Conservation (phyloP, 2,329 filamentous ascomycete species). For the Cryphonectria carpinicola region DNA sequence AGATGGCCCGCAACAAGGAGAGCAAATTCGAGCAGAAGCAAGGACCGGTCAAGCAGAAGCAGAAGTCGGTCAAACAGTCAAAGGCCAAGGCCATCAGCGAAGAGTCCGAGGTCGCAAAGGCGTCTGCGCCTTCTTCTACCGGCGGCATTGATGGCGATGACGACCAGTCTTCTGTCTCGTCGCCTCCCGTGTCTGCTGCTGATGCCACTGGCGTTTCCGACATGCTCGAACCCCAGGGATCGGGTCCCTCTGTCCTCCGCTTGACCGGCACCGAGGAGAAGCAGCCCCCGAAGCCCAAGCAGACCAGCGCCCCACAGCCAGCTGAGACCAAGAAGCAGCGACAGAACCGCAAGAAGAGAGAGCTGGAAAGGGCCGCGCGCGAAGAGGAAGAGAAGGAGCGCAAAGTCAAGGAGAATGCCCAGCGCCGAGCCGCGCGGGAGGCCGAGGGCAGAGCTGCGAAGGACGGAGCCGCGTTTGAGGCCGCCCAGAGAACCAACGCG, state of each 20-base stretch:
- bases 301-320: constrained; percentile 65
- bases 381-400: constrained; percentile 81
- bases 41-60: constrained; percentile 72
- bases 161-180: constrained; percentile 72
- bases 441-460: constrained; percentile 82
- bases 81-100: constrained; percentile 58
- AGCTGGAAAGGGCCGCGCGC: constrained; percentile 74
- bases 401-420: constrained; percentile 76
- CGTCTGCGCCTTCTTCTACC: constrained; percentile 70
- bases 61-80: constrained; percentile 72
- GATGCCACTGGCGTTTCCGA: constrained; percentile 77
- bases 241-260: constrained; percentile 75
- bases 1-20: constrained; percentile 71
- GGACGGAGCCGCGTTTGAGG: constrained; percentile 70
- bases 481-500: constrained; percentile 45
- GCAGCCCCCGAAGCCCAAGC: constrained; percentile 65
- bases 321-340: constrained; percentile 93
- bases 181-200: constrained; percentile 62
- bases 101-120: constrained; percentile 48
- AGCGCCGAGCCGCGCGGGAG: constrained; percentile 79
- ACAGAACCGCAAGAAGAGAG: constrained; percentile 87
- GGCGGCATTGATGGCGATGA: constrained; percentile 79
- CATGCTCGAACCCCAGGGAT: constrained; percentile 79
- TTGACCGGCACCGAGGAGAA: constrained; percentile 66
- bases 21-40: constrained; percentile 68